These are phyloP conservation scores for Nemania sp. DNA, from an alignment of 2,329 filamentous ascomycete species.

Conservation along the genomic window DNA sequence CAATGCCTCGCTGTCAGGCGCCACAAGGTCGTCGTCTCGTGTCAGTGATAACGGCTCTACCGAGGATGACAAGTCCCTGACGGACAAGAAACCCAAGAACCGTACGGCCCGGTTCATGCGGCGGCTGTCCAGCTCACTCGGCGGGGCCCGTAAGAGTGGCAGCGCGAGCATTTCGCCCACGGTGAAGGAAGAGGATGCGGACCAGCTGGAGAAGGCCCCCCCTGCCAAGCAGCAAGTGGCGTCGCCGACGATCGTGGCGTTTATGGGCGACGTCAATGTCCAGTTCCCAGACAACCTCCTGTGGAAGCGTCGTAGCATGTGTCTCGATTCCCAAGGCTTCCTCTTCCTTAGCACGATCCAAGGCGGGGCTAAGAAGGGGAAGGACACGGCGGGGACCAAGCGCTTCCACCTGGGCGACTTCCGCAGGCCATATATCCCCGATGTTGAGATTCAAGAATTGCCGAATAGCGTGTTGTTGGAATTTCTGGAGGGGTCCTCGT, in stretches of 20 bases:
- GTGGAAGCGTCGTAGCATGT: slow-evolving; percentile 92
- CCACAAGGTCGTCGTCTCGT: slow-evolving; percentile 47
- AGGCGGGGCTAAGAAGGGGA: slow-evolving; percentile 57
- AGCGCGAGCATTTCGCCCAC: slow-evolving; percentile 55
- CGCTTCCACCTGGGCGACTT: slow-evolving; percentile 88
- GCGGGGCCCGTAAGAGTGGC: slow-evolving; percentile 51
- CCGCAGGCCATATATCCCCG: slow-evolving; percentile 76
- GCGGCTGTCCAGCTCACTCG: slow-evolving; percentile 59
- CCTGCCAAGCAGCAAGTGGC: slow-evolving; percentile 32
- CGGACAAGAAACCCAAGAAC: slow-evolving; percentile 53
- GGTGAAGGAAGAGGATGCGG: slow-evolving; percentile 54
- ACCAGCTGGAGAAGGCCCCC: slow-evolving; percentile 39
- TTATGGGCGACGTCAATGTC: slow-evolving; percentile 90
- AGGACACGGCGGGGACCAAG: slow-evolving; percentile 63
- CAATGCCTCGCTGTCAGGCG: slow-evolving; percentile 29
- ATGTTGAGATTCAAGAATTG: slow-evolving; percentile 90
- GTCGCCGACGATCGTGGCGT: slow-evolving; percentile 59
- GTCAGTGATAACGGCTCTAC: slow-evolving; percentile 53
- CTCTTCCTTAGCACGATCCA: slow-evolving; percentile 77
- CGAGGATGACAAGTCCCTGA: slow-evolving; percentile 50
- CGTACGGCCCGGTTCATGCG: slow-evolving; percentile 63
- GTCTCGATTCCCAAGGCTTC: slow-evolving; percentile 81
- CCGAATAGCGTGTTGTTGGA: slow-evolving; percentile 78
- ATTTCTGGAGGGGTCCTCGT: slow-evolving; percentile 62
- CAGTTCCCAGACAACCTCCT: slow-evolving; percentile 95